Conservation (phyloP, 345 rosid genomes). For the Corchorus capsularis region DNA sequence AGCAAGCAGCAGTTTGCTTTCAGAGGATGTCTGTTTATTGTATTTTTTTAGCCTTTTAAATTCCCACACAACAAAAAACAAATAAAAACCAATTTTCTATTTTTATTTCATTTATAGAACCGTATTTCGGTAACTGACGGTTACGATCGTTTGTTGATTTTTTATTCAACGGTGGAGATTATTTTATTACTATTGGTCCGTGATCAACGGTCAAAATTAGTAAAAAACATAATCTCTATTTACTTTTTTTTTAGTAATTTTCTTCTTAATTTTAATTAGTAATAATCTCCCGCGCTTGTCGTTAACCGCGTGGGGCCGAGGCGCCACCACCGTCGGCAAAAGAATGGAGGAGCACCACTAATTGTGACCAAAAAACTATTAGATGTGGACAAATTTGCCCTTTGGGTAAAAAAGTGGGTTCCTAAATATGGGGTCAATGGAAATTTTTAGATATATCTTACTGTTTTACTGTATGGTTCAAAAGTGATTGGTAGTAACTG, state of each 20-base stretch:
- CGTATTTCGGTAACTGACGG: background rate
- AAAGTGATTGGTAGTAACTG: background rate
- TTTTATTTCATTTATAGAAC: background rate
- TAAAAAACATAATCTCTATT: background rate
- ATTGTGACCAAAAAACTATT: background rate
- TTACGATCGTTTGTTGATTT: background rate
- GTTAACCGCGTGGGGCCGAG: constrained; percentile 19
- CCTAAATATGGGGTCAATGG: background rate
- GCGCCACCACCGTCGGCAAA: constrained; percentile 6
- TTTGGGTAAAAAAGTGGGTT: background rate
- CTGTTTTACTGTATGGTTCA: background rate
- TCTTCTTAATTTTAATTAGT: background rate
- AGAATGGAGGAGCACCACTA: constrained; percentile 21
- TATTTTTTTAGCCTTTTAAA: constrained; percentile 7
- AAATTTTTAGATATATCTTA: background rate
- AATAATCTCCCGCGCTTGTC: constrained; percentile 14
- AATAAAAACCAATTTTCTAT: background rate
- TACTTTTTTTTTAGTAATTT: background rate
- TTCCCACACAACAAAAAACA: background rate
- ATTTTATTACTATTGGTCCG: constrained; percentile 5
- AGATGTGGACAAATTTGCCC: constrained; percentile 8
- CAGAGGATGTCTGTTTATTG: constrained; percentile 63
- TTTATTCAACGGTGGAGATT: background rate
- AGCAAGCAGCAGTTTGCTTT: constrained; percentile 23
- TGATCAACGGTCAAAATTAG: constrained; percentile 17